Evolutionary conservation across 345 rosid genomes (phyloP), one percentile per base, ranked within the genome.

Genomic region (Luvunga scandens): DNA sequence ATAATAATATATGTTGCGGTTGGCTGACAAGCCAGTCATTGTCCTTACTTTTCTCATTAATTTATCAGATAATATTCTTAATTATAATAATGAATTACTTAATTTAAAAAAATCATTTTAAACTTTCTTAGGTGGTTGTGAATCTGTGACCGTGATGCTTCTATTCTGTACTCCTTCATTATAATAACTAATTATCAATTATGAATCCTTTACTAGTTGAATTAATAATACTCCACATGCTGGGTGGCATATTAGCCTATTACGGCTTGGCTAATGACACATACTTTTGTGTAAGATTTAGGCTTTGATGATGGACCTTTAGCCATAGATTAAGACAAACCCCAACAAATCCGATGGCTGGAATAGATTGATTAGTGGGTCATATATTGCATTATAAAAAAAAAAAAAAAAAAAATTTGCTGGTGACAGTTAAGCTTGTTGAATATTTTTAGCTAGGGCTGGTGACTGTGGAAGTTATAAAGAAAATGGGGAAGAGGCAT

Each of bases 21-120:
- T 83, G 56, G 76, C 86, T 85, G 85, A 83, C 85, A 84, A 74
- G 90, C 68, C 85, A 86, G 90, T 83, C 77, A 69, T 62, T 86
- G 86, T 83, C 85, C 77, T 79, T 69, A 85, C 42, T 45, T 34
- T 86, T 80, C 30, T 65, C 42, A 31, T 73, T 69, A 74, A 82
- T 77, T 53, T 77, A 80, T 30, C 55, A 25, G 22, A 66, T 60
- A 66, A 66, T 53, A 59, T 83, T 75, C 61, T 57, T 72, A 45
- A 45, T 13, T 70, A 50, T 67, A 6, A 28, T 12, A 73, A 39
- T 62, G 22, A 25, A 69, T 7, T 22, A 42, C 22, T 14, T 2
- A 13, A 14, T 5, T 53, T 53, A 5, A 28, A 28, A n/a, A 36
- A 38, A 57, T 16, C 10, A 48, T 21, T 21, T 48, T 8, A 31